phyloP scores from a whole-genome alignment of 2,329 filamentous ascomycete genomes.

The Sphaerulina populicola region DNA sequence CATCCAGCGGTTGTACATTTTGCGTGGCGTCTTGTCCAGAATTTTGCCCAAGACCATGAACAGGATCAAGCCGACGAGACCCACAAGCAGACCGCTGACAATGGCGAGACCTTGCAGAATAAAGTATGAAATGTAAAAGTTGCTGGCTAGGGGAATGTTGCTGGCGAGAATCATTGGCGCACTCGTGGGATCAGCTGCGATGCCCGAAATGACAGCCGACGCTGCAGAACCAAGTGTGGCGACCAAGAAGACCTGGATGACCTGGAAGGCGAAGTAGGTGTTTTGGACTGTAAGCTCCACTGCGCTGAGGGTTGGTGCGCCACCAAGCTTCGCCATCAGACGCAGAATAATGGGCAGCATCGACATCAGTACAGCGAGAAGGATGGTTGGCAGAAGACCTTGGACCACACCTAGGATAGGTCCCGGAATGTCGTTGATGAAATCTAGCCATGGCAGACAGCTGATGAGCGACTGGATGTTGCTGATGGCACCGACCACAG shows the following conservation, averaged over 20 bases:
- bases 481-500: constrained; percentile 73
- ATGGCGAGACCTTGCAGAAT: constrained; percentile 81
- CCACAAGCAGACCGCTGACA: constrained; percentile 64
- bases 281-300: constrained; percentile 87
- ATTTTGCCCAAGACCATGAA: constrained; percentile 66
- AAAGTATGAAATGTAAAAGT: constrained; percentile 94
- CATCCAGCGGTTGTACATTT: constrained; percentile 71
- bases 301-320: constrained; percentile 68
- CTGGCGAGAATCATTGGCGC: constrained; percentile 28
- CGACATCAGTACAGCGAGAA: constrained; percentile 76
- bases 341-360: constrained; percentile 76
- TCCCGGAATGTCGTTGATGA: constrained; percentile 62
- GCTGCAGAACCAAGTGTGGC: constrained; percentile 76
- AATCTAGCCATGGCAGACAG: constrained; percentile 55
- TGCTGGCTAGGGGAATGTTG: constrained; percentile 67
- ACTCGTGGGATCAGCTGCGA: constrained; percentile 49
- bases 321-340: constrained; percentile 67
- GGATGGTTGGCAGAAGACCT: constrained; percentile 70
- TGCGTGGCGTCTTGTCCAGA: constrained; percentile 68
- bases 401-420: constrained; percentile 74
- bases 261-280: constrained; percentile 82
- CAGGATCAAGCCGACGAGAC: constrained; percentile 63
- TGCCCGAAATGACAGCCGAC: constrained; percentile 58
- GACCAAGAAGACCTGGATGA: constrained; percentile 86
- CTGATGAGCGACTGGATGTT: constrained; percentile 59